Conservation (phyloP, 306 rosid species). For the Arachis stenosperma region DNA sequence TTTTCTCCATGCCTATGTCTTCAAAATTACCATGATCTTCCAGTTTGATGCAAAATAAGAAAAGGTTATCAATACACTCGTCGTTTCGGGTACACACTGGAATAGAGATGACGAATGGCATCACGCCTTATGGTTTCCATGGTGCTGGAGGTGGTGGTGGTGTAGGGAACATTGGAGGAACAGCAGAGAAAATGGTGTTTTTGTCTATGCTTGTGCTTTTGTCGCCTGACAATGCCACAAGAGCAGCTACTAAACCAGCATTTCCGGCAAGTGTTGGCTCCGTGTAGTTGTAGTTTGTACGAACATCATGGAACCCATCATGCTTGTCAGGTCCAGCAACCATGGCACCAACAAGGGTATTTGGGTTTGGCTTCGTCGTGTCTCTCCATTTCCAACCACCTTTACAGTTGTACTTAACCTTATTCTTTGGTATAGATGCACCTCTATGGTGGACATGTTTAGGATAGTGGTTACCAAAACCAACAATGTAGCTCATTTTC, state of each 20-base stretch:
- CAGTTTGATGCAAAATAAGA: conserved; percentile 39
- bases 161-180: conserved; percentile 98
- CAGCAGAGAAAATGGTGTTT: conserved; percentile 89
- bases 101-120: background rate
- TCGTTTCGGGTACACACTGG: conserved; percentile 49
- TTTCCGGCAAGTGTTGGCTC: conserved; percentile 97
- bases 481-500: conserved; percentile 88
- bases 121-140: conserved; percentile 75
- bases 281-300: conserved; percentile 86
- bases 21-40: conserved; percentile 50
- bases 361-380: conserved; percentile 76
- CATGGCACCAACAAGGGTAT: conserved; percentile 86
- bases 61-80: conserved; percentile 48
- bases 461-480: conserved; percentile 87
- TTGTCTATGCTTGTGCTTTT: conserved; percentile 67
- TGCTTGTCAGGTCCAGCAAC: conserved; percentile 97
- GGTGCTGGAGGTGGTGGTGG: conserved; percentile 99
- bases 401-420: conserved; percentile 84
- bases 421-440: conserved; percentile 91
- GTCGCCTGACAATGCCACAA: conserved; percentile 88
- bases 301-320: conserved; percentile 91
- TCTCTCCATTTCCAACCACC: conserved; percentile 99
- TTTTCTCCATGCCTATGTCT: conserved; percentile 40
- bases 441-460: conserved; percentile 95
- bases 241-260: conserved; percentile 95